Conservation (phyloP, 129 eudicot genomes). For the Helichrysum umbraculigerum region DNA sequence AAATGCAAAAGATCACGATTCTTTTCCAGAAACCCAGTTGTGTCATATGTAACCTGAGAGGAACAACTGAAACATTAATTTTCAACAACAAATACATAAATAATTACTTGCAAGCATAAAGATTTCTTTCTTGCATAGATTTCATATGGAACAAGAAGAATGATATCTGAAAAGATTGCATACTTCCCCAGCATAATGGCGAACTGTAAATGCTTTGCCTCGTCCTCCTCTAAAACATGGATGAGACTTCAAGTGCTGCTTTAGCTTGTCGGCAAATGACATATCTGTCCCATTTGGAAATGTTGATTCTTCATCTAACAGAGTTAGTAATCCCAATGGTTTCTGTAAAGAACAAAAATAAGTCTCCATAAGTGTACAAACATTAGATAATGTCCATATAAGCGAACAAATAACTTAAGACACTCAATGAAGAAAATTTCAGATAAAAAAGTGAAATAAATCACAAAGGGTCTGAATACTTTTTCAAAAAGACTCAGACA, state of each 20-base stretch:
- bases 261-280: slow-evolving; percentile 77
- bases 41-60: slow-evolving; percentile 65
- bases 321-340: slow-evolving; percentile 77
- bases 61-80: slow-evolving; percentile 21
- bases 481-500: slow-evolving; percentile 85
- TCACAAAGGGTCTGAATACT: slow-evolving; percentile 34
- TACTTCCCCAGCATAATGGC: slow-evolving; percentile 97
- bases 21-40: slow-evolving; percentile 78
- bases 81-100: slow-evolving; percentile 10
- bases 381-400: not conserved
- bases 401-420: slow-evolving; percentile 2
- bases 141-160: slow-evolving; percentile 14
- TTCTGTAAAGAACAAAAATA: slow-evolving; percentile 49
- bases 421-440: not conserved
- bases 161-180: slow-evolving; percentile 6
- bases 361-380: not conserved
- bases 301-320: slow-evolving; percentile 87
- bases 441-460: not conserved
- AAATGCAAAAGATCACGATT: slow-evolving; percentile 65
- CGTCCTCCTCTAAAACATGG: slow-evolving; percentile 77
- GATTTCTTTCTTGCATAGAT: not conserved
- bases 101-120: not conserved
- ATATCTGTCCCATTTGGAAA: slow-evolving; percentile 84
- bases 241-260: slow-evolving; percentile 64
- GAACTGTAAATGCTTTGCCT: slow-evolving; percentile 71